These are phyloP conservation scores for Trapa incisa DNA, from an alignment of 345 rosid genomes.

Conservation along the genomic window DNA sequence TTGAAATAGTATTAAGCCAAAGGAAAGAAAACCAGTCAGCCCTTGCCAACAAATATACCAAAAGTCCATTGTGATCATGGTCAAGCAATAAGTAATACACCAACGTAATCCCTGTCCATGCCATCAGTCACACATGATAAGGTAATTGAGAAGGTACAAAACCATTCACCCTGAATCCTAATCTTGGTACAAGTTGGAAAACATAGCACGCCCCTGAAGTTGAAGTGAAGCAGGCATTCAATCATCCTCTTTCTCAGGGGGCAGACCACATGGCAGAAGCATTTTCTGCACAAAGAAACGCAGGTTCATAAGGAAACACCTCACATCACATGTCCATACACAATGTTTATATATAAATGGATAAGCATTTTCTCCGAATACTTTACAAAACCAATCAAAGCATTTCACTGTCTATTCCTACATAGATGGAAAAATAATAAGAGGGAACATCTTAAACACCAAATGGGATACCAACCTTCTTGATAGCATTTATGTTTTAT, in stretches of 20 bases:
- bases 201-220: not conserved
- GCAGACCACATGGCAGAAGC: slow-evolving; percentile 92
- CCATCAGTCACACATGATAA: not conserved
- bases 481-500: not conserved
- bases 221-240: slow-evolving; percentile 5
- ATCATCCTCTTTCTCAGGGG: slow-evolving; percentile 94
- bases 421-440: too few relatives aligned
- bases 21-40: too few relatives aligned
- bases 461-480: not conserved
- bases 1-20: too few relatives aligned
- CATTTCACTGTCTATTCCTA: too few relatives aligned
- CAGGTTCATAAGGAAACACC: not conserved
- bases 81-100: too few relatives aligned
- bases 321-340: not conserved
- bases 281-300: slow-evolving; percentile 52
- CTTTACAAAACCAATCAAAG: too few relatives aligned
- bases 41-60: too few relatives aligned
- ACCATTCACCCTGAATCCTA: not conserved
- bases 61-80: too few relatives aligned
- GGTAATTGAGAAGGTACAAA: not conserved
- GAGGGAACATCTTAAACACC: too few relatives aligned
- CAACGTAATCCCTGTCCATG: too few relatives aligned
- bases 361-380: too few relatives aligned
- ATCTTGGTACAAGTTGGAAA: not conserved
- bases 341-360: too few relatives aligned